Percentiles rank a stretch among this genome's conserved stretches.
phyloP scores from a whole-genome alignment of 139 green algal species.

The Zygnema cylindricum region DNA sequence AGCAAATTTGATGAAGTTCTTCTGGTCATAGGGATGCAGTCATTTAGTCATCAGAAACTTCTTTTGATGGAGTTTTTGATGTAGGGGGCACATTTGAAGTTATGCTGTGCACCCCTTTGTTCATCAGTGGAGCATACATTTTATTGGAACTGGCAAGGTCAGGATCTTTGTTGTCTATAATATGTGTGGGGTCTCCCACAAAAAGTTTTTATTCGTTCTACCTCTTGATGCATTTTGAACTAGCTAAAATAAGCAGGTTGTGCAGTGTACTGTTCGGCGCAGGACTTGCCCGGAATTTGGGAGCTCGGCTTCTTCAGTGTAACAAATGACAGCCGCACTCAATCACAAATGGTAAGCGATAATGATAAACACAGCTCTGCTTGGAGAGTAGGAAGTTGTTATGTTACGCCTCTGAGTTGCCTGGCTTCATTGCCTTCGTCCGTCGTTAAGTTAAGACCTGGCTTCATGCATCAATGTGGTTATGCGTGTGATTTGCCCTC shows the following conservation, averaged over 20 bases:
- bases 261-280: neutral
- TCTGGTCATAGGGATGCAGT: neutral
- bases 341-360: slow-evolving; percentile 29
- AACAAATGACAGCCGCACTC: neutral
- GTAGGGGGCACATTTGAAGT: too few relatives aligned
- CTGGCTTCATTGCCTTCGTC: neutral
- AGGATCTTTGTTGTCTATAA: too few relatives aligned
- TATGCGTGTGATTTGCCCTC: neutral
- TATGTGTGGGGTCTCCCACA: too few relatives aligned
- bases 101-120: too few relatives aligned
- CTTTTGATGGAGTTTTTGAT: too few relatives aligned
- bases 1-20: neutral
- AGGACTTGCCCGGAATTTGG: slow-evolving; percentile 11
- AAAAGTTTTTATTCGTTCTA: too few relatives aligned
- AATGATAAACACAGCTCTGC: neutral
- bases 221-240: too few relatives aligned
- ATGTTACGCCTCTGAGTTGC: too few relatives aligned
- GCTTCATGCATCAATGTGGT: slow-evolving; percentile 4
- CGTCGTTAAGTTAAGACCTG: neutral
- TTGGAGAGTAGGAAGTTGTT: too few relatives aligned
- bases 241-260: too few relatives aligned
- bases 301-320: slow-evolving; percentile 29
- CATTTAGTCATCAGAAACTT: neutral
- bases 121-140: too few relatives aligned
- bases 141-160: too few relatives aligned